phyloP scores from a whole-genome alignment of 106 monocot genomes.

The Dendrobium catenatum region DNA sequence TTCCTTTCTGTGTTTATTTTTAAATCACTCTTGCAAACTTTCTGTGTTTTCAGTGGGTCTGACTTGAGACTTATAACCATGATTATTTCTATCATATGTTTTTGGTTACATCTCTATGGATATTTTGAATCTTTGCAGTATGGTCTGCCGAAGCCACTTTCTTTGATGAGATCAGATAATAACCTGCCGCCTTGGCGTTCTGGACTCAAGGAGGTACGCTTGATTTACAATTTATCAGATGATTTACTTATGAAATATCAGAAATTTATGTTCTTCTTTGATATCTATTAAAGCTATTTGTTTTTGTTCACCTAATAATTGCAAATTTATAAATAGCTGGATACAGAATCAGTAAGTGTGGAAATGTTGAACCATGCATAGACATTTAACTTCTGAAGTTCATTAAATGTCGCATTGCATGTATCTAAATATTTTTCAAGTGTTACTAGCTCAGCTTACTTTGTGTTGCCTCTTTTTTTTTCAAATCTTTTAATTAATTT shows the following conservation, averaged over 20 bases:
- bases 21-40: background rate
- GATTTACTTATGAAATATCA: background rate
- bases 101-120: background rate
- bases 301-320: background rate
- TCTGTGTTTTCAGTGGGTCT: background rate
- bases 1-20: background rate
- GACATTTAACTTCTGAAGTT: too few species aligned
- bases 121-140: constrained; percentile 49
- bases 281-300: background rate
- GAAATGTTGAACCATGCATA: too few species aligned
- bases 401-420: too few species aligned
- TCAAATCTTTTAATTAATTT: too few species aligned
- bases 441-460: too few species aligned
- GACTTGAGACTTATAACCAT: background rate
- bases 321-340: background rate
- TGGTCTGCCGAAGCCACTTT: constrained; percentile 63
- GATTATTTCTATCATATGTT: background rate
- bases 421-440: too few species aligned
- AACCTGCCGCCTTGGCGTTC: constrained; percentile 91
- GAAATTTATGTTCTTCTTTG: background rate
- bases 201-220: constrained; percentile 68
- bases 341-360: background rate
- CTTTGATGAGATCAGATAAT: constrained; percentile 86
- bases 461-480: too few species aligned
- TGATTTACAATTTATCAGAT: background rate